These are phyloP conservation scores for Sonneratia caseolaris DNA, from an alignment of 345 rosid genomes.

Conservation along the genomic window DNA sequence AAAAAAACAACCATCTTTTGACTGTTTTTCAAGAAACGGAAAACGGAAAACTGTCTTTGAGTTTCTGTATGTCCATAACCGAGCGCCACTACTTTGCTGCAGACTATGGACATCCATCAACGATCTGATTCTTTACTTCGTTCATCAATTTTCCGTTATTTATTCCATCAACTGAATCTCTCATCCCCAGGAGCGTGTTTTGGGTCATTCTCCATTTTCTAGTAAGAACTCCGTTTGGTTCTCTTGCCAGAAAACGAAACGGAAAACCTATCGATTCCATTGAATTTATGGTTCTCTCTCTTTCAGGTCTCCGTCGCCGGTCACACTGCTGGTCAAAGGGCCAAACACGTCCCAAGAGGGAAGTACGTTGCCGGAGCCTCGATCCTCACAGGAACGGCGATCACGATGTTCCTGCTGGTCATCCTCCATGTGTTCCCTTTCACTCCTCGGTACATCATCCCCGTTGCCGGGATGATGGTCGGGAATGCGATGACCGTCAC, in stretches of 20 bases:
- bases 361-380: constrained; percentile 67
- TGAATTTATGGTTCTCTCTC: neutral
- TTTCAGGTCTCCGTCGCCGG: constrained; percentile 70
- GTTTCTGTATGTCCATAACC: neutral
- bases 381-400: constrained; percentile 52
- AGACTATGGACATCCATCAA: neutral
- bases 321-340: constrained; percentile 78
- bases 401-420: constrained; percentile 62
- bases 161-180: no score
- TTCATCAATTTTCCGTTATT: no score
- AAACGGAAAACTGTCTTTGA: neutral
- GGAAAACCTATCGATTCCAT: neutral
- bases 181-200: neutral
- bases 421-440: constrained; percentile 72
- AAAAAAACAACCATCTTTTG: neutral
- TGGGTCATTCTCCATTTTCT: neutral
- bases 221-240: no score
- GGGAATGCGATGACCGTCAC: constrained; percentile 89
- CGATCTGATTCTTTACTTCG: neutral
- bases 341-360: constrained; percentile 72
- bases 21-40: neutral
- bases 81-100: no score
- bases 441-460: constrained; percentile 85
- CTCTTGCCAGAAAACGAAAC: no score
- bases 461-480: constrained; percentile 93